Base-by-base conservation (phyloP, 352 stramenopile species). In the Globisporangium solare region DNA sequence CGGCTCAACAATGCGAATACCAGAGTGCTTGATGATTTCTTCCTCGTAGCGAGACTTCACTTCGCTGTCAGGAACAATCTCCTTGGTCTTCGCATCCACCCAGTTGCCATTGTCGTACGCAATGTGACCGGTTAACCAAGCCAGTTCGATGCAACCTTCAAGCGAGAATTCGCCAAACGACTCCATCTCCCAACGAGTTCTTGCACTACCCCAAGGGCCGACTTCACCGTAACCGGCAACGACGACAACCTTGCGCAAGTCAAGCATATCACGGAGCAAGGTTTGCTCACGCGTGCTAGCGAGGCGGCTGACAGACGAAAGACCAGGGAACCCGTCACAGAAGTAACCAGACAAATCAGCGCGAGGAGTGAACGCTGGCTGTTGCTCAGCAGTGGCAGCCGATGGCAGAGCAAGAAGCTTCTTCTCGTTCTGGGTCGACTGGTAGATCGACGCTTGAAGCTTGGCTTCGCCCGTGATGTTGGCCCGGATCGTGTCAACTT, bases 151-250 rank as follows among this genome's bases (percentile, higher is more conserved):
- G 57, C 81, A 89, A 18, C 87, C 87, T 82, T 96, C 86, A 14
- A 96, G 60, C 24, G 87, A 96, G 60, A 96, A 94, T 61, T 93
- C 75, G 46, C 87, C 87, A 64, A 77, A 95, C 51, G 82, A 91
- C 63, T 96, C 87, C 81, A 96, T 95, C 69, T 96, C 87, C 87
- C 87, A 96, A 7, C 83, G 81, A 22, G 86, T 94, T 22, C 86
- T 86, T 15, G 84, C 73, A 55, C 88, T 95, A 27, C 87, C 87
- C 76, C 79, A 96, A 43, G 87, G 87, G 45, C 87, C 83, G 18
- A 96, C 82, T 66, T 96, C 87, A 37, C 87, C 87, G 54, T 90
- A 96, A 43, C 87, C 87, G 32, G 77, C 74, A n/a, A 95, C 73
- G 5, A 96, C 87, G 6, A 96, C 79, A 11, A 90, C 71, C 63